These are phyloP conservation scores for Pyrenochaeta sp. DNA, from an alignment of 2,329 filamentous ascomycete genomes.

Conservation along the genomic window DNA sequence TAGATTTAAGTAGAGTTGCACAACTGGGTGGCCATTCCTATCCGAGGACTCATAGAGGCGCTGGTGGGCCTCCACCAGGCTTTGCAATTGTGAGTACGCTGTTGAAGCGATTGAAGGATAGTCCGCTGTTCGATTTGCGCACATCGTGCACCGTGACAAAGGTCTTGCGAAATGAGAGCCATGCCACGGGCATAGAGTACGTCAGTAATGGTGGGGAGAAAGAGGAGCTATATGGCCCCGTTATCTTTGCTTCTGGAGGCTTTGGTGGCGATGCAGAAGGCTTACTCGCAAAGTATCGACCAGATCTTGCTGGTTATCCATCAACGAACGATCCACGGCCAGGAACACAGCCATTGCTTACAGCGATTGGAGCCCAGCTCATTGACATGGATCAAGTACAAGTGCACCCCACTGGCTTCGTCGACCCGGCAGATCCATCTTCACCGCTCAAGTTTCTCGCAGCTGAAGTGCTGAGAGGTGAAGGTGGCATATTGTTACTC, in stretches of 20 bases:
- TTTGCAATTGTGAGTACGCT: constrained; percentile 66
- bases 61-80: constrained; percentile 65
- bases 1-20: constrained; percentile 67
- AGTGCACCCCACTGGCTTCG: constrained; percentile 71
- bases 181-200: constrained; percentile 65
- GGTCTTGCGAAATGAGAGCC: constrained; percentile 50
- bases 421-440: constrained; percentile 60
- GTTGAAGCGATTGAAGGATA: constrained; percentile 60
- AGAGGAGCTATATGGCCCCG: constrained; percentile 59
- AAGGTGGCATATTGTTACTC: constrained; percentile 66
- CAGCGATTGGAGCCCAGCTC: constrained; percentile 50
- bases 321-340: constrained; percentile 70
- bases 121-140: constrained; percentile 61
- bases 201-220: constrained; percentile 40
- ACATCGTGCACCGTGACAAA: constrained; percentile 64
- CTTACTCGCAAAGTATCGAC: constrained; percentile 64
- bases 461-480: constrained; percentile 69
- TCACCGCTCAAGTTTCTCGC: constrained; percentile 68
- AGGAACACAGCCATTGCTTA: constrained; percentile 60
- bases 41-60: constrained; percentile 66
- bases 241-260: constrained; percentile 69
- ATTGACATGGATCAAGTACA: constrained; percentile 64
- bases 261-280: constrained; percentile 70
- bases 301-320: constrained; percentile 66
- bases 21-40: constrained; percentile 67